Base-by-base conservation (phyloP, 2,329 filamentous ascomycete genomes). In the Hirsutella rhossiliensis region DNA sequence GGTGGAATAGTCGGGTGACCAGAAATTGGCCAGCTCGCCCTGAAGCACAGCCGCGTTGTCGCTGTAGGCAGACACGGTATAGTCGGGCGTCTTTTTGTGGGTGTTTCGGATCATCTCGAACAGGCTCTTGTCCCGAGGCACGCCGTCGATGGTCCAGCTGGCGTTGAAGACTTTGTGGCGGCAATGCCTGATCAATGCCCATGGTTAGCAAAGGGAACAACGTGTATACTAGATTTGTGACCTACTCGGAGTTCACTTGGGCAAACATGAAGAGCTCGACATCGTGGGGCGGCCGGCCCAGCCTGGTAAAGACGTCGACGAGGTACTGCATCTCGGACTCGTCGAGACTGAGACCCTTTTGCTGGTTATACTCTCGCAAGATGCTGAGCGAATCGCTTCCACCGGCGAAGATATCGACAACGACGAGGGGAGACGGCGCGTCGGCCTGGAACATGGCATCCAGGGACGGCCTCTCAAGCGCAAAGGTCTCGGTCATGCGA, bases 201-300 rank as follows among this genome's bases (percentile, higher is more conserved):
- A n/a, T 18, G 30, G 17, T 31, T 9, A 38, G 17, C 12, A 29
- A 9, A 5, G 27, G 9, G 12, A 9, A 5, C 20, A 7, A 15
- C 9, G 11, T 13, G 7, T 27, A 3, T 8, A 15, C 23, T 9
- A 11, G 15, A n/a, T 11, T n/a, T 3, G 17, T 28, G 20, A 45
- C 48, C 40, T 40, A 55, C 72, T 98, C 92, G 3, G 90, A 97
- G 70, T 97, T 97, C 61, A 98, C 90, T 66, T 98, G 92, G 15
- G 90, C 90, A 62, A 97, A 98, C 92, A 97, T 97, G 73, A 97
- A 97, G 19, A 97, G 74, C 67, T 98, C 92, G 38, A 97, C 86
- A 61, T 97, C 92, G 48, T 88, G 82, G 1, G 87, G 87, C 41
- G 76, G 69, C 32, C 80, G 69, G 49, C 78, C 76, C 17, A 61